Percentiles rank a stretch among this genome's conserved stretches.
Conservation (phyloP, 2,329 filamentous ascomycete genomes). For the Cyanodermella asteris region DNA sequence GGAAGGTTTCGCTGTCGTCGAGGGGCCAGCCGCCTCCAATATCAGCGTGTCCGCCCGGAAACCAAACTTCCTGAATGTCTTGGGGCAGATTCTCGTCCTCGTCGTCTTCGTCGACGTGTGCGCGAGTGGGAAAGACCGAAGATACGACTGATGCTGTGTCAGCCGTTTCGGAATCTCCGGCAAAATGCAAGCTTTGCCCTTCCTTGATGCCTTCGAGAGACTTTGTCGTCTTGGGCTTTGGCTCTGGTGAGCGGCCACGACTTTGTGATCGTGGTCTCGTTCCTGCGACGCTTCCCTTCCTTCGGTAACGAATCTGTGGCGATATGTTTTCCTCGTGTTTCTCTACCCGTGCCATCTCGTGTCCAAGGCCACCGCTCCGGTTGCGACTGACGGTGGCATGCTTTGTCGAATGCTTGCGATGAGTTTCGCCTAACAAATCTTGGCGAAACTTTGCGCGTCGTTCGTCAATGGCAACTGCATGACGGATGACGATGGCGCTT, state of each 20-base stretch:
- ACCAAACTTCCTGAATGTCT: conserved; percentile 56
- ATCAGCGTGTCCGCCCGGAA: conserved; percentile 57
- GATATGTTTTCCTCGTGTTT: too few species aligned
- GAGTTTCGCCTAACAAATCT: conserved; percentile 29
- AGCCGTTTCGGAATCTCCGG: too few species aligned
- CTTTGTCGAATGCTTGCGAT: conserved; percentile 13
- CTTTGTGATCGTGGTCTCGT: conserved; percentile 1
- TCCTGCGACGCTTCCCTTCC: conserved; percentile 4
- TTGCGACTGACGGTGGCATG: conserved; percentile 8
- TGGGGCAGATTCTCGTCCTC: conserved; percentile 27
- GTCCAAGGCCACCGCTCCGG: too few species aligned
- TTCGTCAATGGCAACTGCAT: conserved; percentile 36
- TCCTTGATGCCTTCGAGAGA: too few species aligned
- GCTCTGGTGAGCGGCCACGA: background rate
- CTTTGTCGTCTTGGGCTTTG: background rate
- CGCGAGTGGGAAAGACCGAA: too few species aligned
- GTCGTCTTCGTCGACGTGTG: conserved; percentile 9
- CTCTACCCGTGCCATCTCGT: too few species aligned
- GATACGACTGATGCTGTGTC: too few species aligned
- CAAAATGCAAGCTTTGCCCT: background rate
- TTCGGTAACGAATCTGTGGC: too few species aligned
- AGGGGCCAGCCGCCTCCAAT: conserved; percentile 57
- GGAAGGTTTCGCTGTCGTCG: conserved; percentile 29
- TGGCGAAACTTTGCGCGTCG: conserved; percentile 35
- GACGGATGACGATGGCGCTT: conserved; percentile 31